Base-by-base conservation (phyloP, 2,329 filamentous ascomycete species). In the Blastomyces silverae region DNA sequence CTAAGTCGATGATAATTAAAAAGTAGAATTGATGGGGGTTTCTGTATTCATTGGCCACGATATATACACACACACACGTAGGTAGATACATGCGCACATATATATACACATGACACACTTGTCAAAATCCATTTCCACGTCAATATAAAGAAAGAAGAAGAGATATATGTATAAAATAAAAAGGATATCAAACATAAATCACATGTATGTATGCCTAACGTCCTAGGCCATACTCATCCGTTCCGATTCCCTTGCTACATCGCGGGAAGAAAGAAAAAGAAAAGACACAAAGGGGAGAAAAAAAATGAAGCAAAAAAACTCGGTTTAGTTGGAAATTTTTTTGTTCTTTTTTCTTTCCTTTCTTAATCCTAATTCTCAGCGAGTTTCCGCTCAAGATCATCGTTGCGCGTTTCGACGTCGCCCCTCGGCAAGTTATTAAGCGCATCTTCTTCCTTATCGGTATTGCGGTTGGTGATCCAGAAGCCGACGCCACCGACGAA, bases 391-490 rank as follows among this genome's bases (percentile, higher is more conserved):
- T 68, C 65, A 52, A 53, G 3, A 60, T 64, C 63, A n/a, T n/a
- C 6, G 20, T 25, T n/a, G 22, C 22, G 15, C 55, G 13, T 22
- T 28, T 60, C 34, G 31, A 60, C 66, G 28, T 57, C 53, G 11
- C 64, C 53, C 17, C 46, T 48, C 10, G 64, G 63, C 42, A 77
- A 66, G 65, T 73, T 69, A 53, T 92, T 92, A 69, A 89, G 78
- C 70, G 81, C 79, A 73, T 91, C 89, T 73, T 92, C 89, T 68
- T 87, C 79, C 34, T 75, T 77, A 71, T 92, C 89, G 11, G 89
- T 79, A n/a, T 83, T 79, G 50, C 81, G 78, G 79, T 89, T 89
- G 71, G 82, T 84, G 70, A 87, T 73, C 87, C 88, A 92, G 78
- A 92, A 91, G 1, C 80, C 79, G 3, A 81, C 67, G 31, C 86